phyloP scores from a whole-genome alignment of 305 asterid species.

The Solanum chacoense region DNA sequence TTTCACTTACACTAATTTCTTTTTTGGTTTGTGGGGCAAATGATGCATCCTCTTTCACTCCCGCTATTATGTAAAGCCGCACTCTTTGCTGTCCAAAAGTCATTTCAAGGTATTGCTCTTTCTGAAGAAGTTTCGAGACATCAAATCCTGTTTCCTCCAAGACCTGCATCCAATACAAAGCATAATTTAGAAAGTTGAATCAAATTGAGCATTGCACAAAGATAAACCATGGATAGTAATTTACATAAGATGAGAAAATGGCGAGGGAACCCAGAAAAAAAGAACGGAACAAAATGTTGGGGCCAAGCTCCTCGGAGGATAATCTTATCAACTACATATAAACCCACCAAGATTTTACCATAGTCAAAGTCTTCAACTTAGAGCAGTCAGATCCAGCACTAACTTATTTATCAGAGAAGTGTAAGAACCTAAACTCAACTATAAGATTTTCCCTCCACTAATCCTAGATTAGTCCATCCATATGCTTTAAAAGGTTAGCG shows the following conservation, averaged over 20 bases:
- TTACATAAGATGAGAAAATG: neutral
- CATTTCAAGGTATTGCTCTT: conserved; percentile 69
- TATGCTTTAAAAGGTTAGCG: neutral
- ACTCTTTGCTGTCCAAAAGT: conserved; percentile 93
- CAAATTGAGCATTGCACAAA: neutral
- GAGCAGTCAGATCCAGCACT: neutral
- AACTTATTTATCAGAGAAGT: neutral
- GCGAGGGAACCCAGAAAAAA: neutral
- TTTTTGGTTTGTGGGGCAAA: conserved; percentile 88
- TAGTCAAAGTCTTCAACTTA: neutral
- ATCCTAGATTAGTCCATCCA: neutral
- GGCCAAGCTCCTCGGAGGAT: neutral
- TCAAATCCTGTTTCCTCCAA: conserved; percentile 89
- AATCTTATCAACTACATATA: neutral
- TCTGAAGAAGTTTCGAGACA: conserved; percentile 61
- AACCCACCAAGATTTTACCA: neutral
- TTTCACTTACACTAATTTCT: conserved; percentile 72
- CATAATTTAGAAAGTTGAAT: neutral
- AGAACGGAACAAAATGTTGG: neutral
- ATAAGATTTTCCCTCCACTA: neutral
- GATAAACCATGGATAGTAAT: neutral
- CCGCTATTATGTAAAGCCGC: conserved; percentile 73
- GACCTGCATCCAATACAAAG: conserved; percentile 41
- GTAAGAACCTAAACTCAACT: neutral
- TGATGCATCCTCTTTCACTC: conserved; percentile 69